Evolutionary conservation across 352 stramenopile genomes (phyloP), one percentile per base, ranked within the genome.

Genomic region (Blastocystis sp.): DNA sequence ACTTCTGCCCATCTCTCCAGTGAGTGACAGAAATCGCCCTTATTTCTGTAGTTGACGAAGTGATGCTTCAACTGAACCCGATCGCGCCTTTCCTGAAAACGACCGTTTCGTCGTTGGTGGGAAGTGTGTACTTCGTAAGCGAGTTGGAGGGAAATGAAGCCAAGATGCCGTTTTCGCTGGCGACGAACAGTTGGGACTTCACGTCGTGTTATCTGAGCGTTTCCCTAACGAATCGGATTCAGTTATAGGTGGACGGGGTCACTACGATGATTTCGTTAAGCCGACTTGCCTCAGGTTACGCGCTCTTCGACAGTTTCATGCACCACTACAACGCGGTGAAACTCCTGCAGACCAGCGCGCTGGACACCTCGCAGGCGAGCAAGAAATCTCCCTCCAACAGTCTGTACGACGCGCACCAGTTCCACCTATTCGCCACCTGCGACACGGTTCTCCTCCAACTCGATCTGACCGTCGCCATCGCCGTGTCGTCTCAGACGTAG

Each of bases 201-300:
- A 70, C 74, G 21, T 85, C 74, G 33, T 13, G 55, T 3, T 67
- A 85, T 69, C 45, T 85, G 29, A 31, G 69, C 45, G 74, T 85
- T n/a, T 26, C 19, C 9, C 6, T 50, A 13, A 29, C 26, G 24
- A 37, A 69, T 26, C 16, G 13, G 4, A 3, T 1, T 85, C 2
- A 69, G 65, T 13, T 12, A 29, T 67, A 85, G 74, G 50, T 85
- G 41, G 51, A 33, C 24, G 13, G 26, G 12, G 55, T 85, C n/a
- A 9, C 33, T 6, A 29, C 31, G 6, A 63, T 55, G 16, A 55
- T 85, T 35, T 13, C 69, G 35, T 55, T 85, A 31, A 67, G 74
- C 66, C 74, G 41, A 9, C 37, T 85, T 33, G 50, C 60, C n/a
- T 16, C 41, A 24, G 51, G 74, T 0, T 85, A 85, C 41, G 26